These are phyloP conservation scores for Aureobasidium sp. DNA, from an alignment of 2,329 filamentous ascomycete genomes.

Conservation along the genomic window DNA sequence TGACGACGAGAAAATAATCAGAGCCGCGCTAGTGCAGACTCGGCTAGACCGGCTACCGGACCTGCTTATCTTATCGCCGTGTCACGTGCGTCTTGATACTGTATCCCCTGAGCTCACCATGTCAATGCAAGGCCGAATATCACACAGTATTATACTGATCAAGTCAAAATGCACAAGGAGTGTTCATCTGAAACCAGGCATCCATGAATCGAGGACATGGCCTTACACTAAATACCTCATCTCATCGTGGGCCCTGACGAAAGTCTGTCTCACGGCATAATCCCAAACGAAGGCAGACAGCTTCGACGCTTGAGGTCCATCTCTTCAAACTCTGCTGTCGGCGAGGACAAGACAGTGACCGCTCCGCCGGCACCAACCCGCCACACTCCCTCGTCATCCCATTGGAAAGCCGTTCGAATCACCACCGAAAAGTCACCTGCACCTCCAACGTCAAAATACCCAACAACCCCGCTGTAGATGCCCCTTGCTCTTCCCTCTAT, in stretches of 20 bases:
- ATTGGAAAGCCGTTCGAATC: slow-evolving; percentile 73
- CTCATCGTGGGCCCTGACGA: neutral
- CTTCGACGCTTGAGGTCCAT: slow-evolving; percentile 52
- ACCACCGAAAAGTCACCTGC: slow-evolving; percentile 86
- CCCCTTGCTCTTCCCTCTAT: slow-evolving; percentile 64
- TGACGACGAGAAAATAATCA: no score
- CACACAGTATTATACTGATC: no score
- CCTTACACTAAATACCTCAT: no score
- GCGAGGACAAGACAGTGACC: slow-evolving; percentile 75
- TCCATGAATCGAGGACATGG: no score
- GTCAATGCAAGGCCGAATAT: no score
- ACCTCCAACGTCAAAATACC: slow-evolving; percentile 81
- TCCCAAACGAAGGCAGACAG: slow-evolving; percentile 18
- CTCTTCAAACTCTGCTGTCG: slow-evolving; percentile 78
- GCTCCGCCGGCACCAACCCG: slow-evolving; percentile 83
- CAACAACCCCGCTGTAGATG: slow-evolving; percentile 81
- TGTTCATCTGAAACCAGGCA: no score
- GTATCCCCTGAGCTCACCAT: no score
- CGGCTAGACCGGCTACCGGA: no score
- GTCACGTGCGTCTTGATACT: no score
- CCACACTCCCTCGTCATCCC: slow-evolving; percentile 62
- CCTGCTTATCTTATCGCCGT: no score
- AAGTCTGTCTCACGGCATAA: neutral
- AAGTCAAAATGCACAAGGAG: no score
- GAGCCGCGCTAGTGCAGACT: no score